Conservation (phyloP, 805 yeast species). For the Kodamaea jinghongensis region DNA sequence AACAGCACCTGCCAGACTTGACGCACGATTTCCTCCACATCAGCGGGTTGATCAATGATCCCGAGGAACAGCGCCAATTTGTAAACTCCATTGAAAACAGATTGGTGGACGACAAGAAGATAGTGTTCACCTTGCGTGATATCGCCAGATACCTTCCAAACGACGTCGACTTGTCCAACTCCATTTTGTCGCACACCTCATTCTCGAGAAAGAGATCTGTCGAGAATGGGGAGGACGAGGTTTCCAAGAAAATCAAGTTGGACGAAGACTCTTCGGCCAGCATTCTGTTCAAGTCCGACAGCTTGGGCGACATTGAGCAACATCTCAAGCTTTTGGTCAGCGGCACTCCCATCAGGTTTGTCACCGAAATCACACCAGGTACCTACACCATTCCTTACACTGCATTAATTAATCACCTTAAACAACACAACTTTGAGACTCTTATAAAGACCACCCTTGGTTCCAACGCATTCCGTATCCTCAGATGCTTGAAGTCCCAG, state of each 20-base stretch:
- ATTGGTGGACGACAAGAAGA: conserved; percentile 34
- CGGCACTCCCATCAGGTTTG: conserved; percentile 52
- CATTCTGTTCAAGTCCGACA: conserved; percentile 12
- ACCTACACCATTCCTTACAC: conserved; percentile 61
- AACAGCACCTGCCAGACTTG: conserved; percentile 48
- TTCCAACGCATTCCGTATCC: conserved; percentile 61
- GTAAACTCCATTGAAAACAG: conserved; percentile 29
- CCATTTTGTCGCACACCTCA: conserved; percentile 40
- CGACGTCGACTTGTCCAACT: conserved; percentile 42
- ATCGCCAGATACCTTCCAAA: conserved; percentile 36
- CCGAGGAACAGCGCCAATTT: conserved; percentile 34
- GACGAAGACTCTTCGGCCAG: conserved; percentile 19
- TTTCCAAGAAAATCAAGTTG: conserved; percentile 39
- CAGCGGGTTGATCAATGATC: conserved; percentile 50
- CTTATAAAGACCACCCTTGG: conserved; percentile 63
- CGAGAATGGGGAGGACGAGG: conserved; percentile 12
- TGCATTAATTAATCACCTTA: conserved; percentile 44
- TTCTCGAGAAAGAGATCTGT: conserved; percentile 27
- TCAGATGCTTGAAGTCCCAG: conserved; percentile 71
- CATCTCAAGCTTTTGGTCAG: conserved; percentile 69
- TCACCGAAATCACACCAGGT: conserved; percentile 56
- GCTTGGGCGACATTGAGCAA: conserved; percentile 37
- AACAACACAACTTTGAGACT: conserved; percentile 53
- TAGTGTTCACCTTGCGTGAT: conserved; percentile 35
- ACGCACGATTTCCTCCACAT: conserved; percentile 42